These are phyloP conservation scores for Knoxia roxburghii DNA, from an alignment of 257 asterid species.

Conservation along the genomic window DNA sequence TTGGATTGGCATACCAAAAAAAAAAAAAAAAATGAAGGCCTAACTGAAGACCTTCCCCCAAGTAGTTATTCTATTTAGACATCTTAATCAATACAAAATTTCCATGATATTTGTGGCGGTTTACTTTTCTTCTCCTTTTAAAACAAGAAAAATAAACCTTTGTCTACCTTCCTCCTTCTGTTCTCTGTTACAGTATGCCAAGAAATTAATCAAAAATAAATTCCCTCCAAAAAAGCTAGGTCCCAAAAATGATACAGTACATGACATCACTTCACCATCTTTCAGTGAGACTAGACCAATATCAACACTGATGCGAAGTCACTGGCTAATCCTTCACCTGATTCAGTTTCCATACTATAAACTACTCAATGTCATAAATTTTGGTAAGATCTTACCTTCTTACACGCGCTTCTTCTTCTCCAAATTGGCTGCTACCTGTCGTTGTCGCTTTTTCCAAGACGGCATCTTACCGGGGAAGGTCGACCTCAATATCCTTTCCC, in stretches of 20 bases:
- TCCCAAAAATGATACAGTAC: not conserved
- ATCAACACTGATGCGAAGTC: not conserved
- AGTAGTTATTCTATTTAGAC: not conserved
- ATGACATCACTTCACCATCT: not conserved
- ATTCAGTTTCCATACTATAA: too few species aligned
- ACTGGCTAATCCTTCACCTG: not conserved
- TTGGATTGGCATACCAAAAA: too few species aligned
- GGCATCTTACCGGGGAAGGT: slow-evolving; percentile 97
- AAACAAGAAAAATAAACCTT: not conserved
- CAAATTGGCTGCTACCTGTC: slow-evolving; percentile 41
- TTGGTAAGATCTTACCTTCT: slow-evolving; percentile 1
- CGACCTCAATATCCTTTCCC: slow-evolving; percentile 90
- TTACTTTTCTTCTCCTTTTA: not conserved
- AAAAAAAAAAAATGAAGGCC: too few species aligned
- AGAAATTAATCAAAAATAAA: not conserved
- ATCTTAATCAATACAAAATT: not conserved
- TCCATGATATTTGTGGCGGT: not conserved
- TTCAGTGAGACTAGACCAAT: not conserved
- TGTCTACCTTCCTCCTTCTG: not conserved
- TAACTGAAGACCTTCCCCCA: too few species aligned
- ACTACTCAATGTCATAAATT: not conserved
- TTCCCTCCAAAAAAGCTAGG: not conserved
- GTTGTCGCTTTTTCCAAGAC: slow-evolving; percentile 78
- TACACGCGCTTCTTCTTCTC: slow-evolving; percentile 51
- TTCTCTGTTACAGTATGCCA: not conserved